Evolutionary conservation across 345 rosid genomes (phyloP), one percentile per base, ranked within the genome.

Genomic region (Hibiscus tridactylites): DNA sequence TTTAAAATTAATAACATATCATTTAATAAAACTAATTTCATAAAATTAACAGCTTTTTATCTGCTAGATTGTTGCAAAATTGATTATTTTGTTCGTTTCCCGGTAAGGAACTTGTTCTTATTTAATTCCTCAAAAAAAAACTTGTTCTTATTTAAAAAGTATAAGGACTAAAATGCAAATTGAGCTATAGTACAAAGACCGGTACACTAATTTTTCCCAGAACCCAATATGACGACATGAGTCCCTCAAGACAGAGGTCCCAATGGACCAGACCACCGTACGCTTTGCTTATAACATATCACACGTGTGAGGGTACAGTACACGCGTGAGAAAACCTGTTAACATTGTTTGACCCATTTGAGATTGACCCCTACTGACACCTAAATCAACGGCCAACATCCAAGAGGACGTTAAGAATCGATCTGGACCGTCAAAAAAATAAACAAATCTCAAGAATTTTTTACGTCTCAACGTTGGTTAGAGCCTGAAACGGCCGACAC

Each of bases 401-500:
- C 10, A 13, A 44, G 19, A 39, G 31, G 17, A 11, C 5, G 3
- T 9, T 31, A 4, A 12, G 19, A 21, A 19, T 2, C 16, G 19
- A 70, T 71, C 47, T 61, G 0, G n/a, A 10, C 79, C 84, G 80
- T 75, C 31, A 54, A 73, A 70, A 2, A 2, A 0, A 16, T 50
- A 67, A n/a, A 75, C 77, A 80, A 79, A 75, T 71, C 83, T 44
- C 73, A 71, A 65, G 59, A 31, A 57, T 1, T 72, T 52, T 19
- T 5, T 50, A 61, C 60, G 77, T 53, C 76, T 29, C 65, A 53
- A 47, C 4, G 81, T 73, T 77, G 73, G 76, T 46, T 26, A 6
- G 61, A 33, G 47, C 70, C 74, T 64, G 72, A 5, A 73, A 85
- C 77, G 78, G 52, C 86, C 81, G 84, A 85, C 86, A 79, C 21